Evolutionary conservation across 345 rosid species (phyloP), one percentile per base, ranked within the genome.

Genomic region (Eucalyptus marginata): DNA sequence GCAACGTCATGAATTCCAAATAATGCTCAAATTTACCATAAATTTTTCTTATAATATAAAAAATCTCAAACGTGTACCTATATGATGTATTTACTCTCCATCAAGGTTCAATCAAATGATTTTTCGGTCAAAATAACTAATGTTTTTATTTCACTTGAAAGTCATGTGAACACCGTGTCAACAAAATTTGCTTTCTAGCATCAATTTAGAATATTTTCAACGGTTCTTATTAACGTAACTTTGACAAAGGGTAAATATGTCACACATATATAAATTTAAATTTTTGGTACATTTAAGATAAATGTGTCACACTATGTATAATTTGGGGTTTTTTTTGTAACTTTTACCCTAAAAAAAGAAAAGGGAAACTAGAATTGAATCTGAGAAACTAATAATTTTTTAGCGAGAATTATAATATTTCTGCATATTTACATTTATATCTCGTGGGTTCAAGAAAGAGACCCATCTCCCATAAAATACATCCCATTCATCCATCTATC

Each of bases 141-240:
- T 1, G 0, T 56, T 56, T 56, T 56, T 22, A 22, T 56, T 56
- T 56, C 12, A 22, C 62, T 56, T 22, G 24, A 24, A 22, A 56
- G 29, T 56, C 6, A 56, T 56, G 29, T 1, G 6, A 8, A 24
- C 2, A 6, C 1, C 0, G 1, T 24, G 29, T 56, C 6, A 24
- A 56, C 1, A 10, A 3, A 5, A 56, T 24, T 56, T 56, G 62
- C 62, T 56, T 56, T 56, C 62, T 6, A 4, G 0, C 29, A 10
- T 56, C 13, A 8, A 4, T 56, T 9, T 9, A 10, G 13, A 22
- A 56, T 3, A 56, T 22, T 56, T 56, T 22, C 2, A 24, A 24
- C 1, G 2, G 1, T 24, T 56, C 6, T 56, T 12, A 10, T 56
- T 56, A 10, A 56, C 1, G 1, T 22, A 4, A 22, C 6, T 10